These are phyloP conservation scores for Dictyostelium discoideum DNA, from an alignment of 78 protist genomes.

Conservation along the genomic window DNA sequence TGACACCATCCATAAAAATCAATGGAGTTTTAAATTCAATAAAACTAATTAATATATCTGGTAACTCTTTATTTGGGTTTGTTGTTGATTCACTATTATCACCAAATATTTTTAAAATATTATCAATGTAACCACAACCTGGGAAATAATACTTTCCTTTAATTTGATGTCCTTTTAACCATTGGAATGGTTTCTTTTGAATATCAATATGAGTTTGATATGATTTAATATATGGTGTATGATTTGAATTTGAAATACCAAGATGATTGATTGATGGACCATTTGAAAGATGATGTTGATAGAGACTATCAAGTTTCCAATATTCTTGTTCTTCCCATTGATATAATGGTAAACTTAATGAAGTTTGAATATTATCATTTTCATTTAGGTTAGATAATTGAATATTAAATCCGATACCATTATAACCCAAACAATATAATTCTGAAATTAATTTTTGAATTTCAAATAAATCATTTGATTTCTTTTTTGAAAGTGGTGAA, in stretches of 20 bases:
- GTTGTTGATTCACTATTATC: no score
- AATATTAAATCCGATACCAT: not conserved
- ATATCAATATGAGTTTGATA: not conserved
- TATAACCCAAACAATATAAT: not conserved
- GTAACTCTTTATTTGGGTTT: no score
- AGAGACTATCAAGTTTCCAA: not conserved
- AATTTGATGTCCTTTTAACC: not conserved
- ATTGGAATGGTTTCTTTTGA: not conserved
- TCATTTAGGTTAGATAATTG: no score
- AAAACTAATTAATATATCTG: no score
- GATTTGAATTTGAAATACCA: not conserved
- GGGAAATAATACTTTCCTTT: not conserved
- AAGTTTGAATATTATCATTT: no score
- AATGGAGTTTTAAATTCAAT: constrained; percentile 5
- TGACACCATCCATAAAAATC: not conserved
- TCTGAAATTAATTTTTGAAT: not conserved
- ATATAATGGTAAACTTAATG: not conserved
- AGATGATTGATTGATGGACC: constrained; percentile 15
- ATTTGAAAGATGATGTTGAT: not conserved
- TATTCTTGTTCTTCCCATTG: constrained; percentile 38
- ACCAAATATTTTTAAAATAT: not conserved
- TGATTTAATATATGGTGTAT: not conserved
- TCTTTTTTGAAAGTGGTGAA: not conserved
- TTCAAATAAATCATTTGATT: not conserved
- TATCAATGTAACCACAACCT: not conserved